phyloP scores from a whole-genome alignment of 225 moss, liverwort and hornwort genomes.

The Polytrichum commune region DNA sequence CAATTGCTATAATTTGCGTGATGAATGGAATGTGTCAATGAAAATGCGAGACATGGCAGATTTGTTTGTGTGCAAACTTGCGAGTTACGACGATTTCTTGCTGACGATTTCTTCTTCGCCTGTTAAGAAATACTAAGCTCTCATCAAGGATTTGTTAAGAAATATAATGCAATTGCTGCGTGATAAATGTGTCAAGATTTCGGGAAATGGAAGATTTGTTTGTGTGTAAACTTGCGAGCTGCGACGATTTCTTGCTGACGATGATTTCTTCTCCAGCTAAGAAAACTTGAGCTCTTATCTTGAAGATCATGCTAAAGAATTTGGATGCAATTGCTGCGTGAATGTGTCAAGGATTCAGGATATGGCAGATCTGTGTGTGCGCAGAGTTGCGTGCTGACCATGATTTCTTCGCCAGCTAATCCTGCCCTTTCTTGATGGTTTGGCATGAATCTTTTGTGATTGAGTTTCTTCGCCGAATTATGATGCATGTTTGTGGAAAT shows the following conservation, averaged over 20 bases:
- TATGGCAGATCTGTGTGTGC: background rate
- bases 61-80: background rate
- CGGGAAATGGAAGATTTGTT: background rate
- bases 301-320: background rate
- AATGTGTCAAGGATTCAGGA: background rate
- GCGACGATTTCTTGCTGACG: too few relatives aligned
- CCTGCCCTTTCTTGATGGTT: background rate
- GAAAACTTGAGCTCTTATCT: background rate
- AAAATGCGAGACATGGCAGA: background rate
- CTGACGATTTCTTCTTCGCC: background rate
- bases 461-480: background rate
- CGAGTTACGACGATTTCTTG: too few relatives aligned
- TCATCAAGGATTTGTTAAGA: background rate
- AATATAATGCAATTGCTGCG: background rate
- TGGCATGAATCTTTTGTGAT: background rate
- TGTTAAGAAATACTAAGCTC: background rate
- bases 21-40: background rate
- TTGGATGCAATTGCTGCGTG: background rate
- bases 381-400: background rate
- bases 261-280: background rate
- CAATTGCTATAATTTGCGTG: background rate
- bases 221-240: background rate
- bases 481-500: too few relatives aligned
- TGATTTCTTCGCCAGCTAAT: background rate
- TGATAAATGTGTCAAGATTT: background rate